Evolutionary conservation across 139 green algal species (phyloP).

Genomic region (Coelastrella sp.): DNA sequence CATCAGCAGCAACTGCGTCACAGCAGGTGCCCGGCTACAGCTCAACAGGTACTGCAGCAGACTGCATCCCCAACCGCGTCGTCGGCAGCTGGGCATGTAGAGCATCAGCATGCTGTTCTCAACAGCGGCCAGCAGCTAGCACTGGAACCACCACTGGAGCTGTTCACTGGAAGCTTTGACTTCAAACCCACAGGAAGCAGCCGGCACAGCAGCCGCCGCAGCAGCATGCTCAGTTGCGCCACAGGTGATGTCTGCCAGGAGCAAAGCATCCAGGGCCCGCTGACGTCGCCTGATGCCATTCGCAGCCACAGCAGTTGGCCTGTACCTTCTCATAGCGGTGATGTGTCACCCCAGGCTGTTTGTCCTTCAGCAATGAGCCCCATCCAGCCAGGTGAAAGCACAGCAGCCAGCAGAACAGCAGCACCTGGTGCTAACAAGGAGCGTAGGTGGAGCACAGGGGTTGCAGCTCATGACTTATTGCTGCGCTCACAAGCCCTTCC

Average conservation of each 20-base stretch:
- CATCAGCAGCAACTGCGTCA: too few species aligned
- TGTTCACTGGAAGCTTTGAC: background rate
- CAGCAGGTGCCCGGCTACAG: too few species aligned
- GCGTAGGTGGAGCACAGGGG: slow-evolving; percentile 37
- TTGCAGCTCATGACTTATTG: slow-evolving; percentile 20
- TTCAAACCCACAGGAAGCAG: background rate
- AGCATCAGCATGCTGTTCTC: background rate
- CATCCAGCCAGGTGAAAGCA: background rate
- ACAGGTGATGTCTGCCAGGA: background rate
- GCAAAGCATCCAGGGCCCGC: background rate
- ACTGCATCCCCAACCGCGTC: too few species aligned
- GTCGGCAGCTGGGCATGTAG: too few species aligned
- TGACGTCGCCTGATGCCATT: too few species aligned
- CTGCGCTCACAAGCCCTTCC: background rate
- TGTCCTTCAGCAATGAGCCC: background rate
- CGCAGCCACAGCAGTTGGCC: too few species aligned
- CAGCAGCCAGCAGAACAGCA: background rate
- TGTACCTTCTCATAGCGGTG: too few species aligned
- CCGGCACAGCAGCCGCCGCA: background rate
- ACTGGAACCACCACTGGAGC: background rate
- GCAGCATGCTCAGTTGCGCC: background rate
- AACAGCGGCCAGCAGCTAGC: background rate
- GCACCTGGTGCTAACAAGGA: background rate
- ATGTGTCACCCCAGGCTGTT: too few species aligned
- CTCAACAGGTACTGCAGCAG: too few species aligned